Evolutionary conservation across 371 early-diverging fungal genomes (phyloP), one percentile per base, ranked within the genome.

Genomic region (Mucor irregularis): DNA sequence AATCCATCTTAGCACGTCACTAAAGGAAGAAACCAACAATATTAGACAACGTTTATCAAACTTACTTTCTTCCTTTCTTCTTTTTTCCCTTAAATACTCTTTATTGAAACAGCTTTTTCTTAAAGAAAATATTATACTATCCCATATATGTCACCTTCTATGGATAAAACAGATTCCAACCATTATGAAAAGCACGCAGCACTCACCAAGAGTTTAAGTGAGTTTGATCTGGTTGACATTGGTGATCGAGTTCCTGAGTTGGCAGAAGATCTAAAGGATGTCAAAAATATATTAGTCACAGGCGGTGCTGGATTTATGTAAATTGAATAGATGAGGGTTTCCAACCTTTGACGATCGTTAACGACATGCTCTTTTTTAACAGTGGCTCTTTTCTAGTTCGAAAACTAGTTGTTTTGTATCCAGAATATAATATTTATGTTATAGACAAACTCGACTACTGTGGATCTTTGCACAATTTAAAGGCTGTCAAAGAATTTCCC

Each of bases 221-320:
- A 67, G 13, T 76, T 76, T 46, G 79, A 79, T 48, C 62, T 68
- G 38, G 61, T 54, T 21, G 82, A 81, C 42, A 79, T 81, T 56
- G 82, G 82, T 10, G 31, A 56, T 28, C 64, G 78, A 28, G 40
- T 75, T 19, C 60, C 55, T 26, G 66, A 61, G 11, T 42, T 69
- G n/a, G 58, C 68, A 7, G 17, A 62, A 17, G 74, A 69, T 31
- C 60, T 79, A 14, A 49, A 52, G 10, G 59, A 65, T 38, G 49
- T 76, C 29, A 83, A 75, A 53, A 80, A 76, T 31, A 84, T 93
- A 26, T 74, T 93, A 22, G 66, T 93, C n/a, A 94, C 94, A 0
- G 94, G 94, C 39, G 92, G 91, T 29, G 93, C 94, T 17, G 94
- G 94, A 5, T 94, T 94, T 78, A 92, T 92, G 91, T 91, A 72